Percentiles rank a stretch among this genome's conserved stretches.
Conservation (phyloP, 2,329 filamentous ascomycete genomes). For the Exophiala aquamarina region DNA sequence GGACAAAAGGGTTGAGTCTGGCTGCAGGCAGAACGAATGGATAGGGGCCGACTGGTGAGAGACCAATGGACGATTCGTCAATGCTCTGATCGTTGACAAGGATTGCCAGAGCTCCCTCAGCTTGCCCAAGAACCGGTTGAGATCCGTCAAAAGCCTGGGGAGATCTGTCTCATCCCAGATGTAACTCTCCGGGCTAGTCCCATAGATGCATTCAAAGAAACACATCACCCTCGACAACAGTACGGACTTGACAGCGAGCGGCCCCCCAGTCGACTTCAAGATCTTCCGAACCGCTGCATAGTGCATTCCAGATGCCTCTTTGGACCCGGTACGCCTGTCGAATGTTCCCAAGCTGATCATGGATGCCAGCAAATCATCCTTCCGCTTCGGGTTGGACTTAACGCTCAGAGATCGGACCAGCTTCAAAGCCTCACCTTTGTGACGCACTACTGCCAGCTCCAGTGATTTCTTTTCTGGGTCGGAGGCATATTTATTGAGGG, state of each 20-base stretch:
- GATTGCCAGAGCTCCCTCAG: conserved; percentile 19
- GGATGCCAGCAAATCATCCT: conserved; percentile 21
- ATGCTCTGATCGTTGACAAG: conserved; percentile 11
- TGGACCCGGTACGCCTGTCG: conserved; percentile 17
- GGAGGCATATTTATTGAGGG: conserved; percentile 21
- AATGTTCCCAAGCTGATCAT: conserved; percentile 24
- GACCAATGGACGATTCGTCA: conserved; percentile 1
- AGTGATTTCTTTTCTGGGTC: conserved; percentile 18
- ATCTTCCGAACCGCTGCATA: conserved; percentile 18
- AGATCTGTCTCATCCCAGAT: conserved; percentile 22
- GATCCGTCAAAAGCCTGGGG: conserved; percentile 8
- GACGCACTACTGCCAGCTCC: conserved; percentile 19
- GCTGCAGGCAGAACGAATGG: conserved; percentile 16
- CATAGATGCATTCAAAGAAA: conserved; percentile 26
- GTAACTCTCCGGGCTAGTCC: conserved; percentile 22
- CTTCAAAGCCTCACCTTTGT: conserved; percentile 22
- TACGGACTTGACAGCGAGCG: conserved; percentile 18
- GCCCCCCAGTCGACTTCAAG: conserved; percentile 21
- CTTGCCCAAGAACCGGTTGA: conserved; percentile 16
- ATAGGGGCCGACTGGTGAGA: conserved; percentile 3
- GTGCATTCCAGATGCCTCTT: conserved; percentile 18
- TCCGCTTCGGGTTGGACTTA: conserved; percentile 11
- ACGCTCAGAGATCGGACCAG: conserved; percentile 16
- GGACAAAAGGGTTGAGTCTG: conserved; percentile 13
- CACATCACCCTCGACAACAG: conserved; percentile 22